Base-by-base conservation (phyloP, 108 stramenopile genomes). In the Cyclotella choctawhatcheeana region DNA sequence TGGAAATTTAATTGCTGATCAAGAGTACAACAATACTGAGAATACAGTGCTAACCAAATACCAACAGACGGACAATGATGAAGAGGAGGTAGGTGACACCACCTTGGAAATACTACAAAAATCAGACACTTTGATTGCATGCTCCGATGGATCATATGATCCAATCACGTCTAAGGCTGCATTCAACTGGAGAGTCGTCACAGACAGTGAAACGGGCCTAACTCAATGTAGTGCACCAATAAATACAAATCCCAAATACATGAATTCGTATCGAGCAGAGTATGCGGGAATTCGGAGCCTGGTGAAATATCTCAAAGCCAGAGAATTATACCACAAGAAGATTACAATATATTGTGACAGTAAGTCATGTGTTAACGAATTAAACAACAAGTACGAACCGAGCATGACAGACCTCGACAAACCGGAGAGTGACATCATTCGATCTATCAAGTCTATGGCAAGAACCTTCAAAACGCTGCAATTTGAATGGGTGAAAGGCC, bases 201-300 rank as follows among this genome's bases (percentile, higher is more conserved):
- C 5, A 12, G 5, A 5, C 25, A 4, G 3, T 6, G 47, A 55
- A 6, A 26, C 25, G 25, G 54, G 54, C 21, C 27, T 55, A 24
- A 27, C 25, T 16, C 3, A 3, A 5, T 4, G 25, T 10, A 27
- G 25, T 30, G 29, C 54, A 3, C 25, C 54, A 27, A 12, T 55
- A 3, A 27, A 6, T 5, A 55, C 25, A n/a, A 55, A 55, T 7
- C 29, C 25, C 27, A 30, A 29, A 55, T 55, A 55, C 29, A 5
- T 55, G 25, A 55, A 48, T 48, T 55, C 54, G 7, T 55, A 55
- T 26, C 5, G 54, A 30, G 54, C 54, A 3, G 54, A 55, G 27
- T 30, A 14, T 27, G 54, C 54, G 16, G 54, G 29, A 16, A 5
- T 55, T 2, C 21, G 29, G 2, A 55, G 29, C 29, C 7, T 55